phyloP scores from a whole-genome alignment of 2,329 filamentous ascomycete species.

The Phialophora verrucosa region DNA sequence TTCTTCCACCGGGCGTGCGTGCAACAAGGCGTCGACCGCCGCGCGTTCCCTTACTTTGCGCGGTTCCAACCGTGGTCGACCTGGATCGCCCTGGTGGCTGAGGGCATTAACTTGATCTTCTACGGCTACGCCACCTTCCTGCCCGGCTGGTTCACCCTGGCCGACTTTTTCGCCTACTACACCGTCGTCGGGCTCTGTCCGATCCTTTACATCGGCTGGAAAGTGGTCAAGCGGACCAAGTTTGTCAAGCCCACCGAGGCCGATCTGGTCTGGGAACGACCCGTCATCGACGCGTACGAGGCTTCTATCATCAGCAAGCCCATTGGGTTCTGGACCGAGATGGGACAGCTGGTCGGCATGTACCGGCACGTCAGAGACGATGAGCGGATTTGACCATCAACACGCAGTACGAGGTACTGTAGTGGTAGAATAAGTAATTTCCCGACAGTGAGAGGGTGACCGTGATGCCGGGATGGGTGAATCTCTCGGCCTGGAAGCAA shows the following conservation, averaged over 20 bases:
- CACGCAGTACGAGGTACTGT: no score
- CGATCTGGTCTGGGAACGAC: conserved; percentile 65
- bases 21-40: conserved; percentile 70
- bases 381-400: no score
- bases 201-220: conserved; percentile 65
- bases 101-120: conserved; percentile 43
- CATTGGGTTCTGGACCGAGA: no score
- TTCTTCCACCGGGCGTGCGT: conserved; percentile 70
- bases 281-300: conserved; percentile 64
- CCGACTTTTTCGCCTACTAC: conserved; percentile 59
- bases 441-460: no score
- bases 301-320: conserved; percentile 24
- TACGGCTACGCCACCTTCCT: conserved; percentile 60
- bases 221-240: conserved; percentile 65
- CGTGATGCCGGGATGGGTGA: no score
- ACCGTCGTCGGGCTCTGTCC: conserved; percentile 62
- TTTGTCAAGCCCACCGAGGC: conserved; percentile 60
- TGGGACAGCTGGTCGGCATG: no score
- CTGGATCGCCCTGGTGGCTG: conserved; percentile 47
- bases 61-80: conserved; percentile 64
- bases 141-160: conserved; percentile 48
- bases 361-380: no score
- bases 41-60: conserved; percentile 68
- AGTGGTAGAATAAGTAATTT: no score
- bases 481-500: no score